Percentiles rank a stretch among this genome's conserved stretches.
phyloP scores from a whole-genome alignment of 345 rosid species.

The Iberis pinnata region DNA sequence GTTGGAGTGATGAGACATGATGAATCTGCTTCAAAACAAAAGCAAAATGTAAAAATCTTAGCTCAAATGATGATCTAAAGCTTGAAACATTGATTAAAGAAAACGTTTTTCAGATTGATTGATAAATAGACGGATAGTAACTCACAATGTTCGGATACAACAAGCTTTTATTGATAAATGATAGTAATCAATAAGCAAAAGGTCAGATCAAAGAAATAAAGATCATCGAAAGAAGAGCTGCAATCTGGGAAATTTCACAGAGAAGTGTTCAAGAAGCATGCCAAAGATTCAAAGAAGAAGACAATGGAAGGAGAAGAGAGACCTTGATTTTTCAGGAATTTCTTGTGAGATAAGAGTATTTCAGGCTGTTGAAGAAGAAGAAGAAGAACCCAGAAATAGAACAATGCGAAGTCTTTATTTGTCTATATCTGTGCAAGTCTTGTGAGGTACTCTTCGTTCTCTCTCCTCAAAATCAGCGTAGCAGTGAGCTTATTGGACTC shows the following conservation, averaged over 20 bases:
- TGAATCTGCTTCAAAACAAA: conserved; percentile 21
- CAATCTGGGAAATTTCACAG: conserved; percentile 8
- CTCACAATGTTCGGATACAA: conserved; percentile 9
- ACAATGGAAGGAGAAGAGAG: background rate
- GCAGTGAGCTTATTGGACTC: conserved; percentile 27
- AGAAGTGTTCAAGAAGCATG: background rate
- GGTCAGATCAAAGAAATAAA: background rate
- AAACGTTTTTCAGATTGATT: too few relatives aligned
- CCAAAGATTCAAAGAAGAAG: conserved; percentile 1
- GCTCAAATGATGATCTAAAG: conserved; percentile 9
- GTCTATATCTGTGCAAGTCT: conserved; percentile 31
- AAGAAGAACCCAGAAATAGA: conserved; percentile 14
- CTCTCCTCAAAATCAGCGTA: conserved; percentile 36
- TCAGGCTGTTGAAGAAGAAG: conserved; percentile 17
- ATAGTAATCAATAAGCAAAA: background rate
- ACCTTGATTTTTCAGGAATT: conserved; percentile 24
- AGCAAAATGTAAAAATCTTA: background rate
- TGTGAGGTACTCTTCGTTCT: conserved; percentile 33
- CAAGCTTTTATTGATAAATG: too few relatives aligned
- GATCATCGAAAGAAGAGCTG: background rate
- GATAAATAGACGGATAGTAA: too few relatives aligned
- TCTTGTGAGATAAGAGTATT: background rate
- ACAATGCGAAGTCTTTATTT: conserved; percentile 15
- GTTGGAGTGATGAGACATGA: conserved; percentile 47
- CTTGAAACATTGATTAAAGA: background rate